A percentile compares a stretch with the other conserved stretches of the same genome.
These are phyloP conservation scores for Croton laevigatus DNA, from an alignment of 441 rosid species.

Conservation along the genomic window DNA sequence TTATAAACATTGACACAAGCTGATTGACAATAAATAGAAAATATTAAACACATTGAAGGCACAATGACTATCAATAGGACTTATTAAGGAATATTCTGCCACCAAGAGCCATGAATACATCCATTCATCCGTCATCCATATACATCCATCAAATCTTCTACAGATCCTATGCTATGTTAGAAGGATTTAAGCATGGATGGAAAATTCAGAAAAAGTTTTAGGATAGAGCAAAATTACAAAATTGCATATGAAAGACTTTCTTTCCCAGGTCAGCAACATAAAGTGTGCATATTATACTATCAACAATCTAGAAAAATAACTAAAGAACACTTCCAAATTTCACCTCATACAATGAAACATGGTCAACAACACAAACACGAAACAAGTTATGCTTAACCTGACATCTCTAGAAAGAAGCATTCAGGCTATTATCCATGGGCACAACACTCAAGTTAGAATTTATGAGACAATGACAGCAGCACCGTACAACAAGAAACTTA, in stretches of 20 bases:
- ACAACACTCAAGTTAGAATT: background rate
- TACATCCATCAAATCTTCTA: background rate
- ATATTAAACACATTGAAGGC: background rate
- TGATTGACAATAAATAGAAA: background rate
- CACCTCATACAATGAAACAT: background rate
- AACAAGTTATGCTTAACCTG: background rate
- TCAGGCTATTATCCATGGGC: background rate
- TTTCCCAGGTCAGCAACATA: background rate
- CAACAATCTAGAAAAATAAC: background rate
- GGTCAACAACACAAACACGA: background rate
- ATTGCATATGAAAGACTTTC: conserved; percentile 1
- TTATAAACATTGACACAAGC: background rate
- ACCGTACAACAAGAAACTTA: background rate
- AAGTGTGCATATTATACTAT: background rate
- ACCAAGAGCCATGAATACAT: background rate
- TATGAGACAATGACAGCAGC: background rate
- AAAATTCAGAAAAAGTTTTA: background rate
- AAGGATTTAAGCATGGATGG: background rate
- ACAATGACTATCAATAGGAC: background rate
- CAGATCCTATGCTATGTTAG: background rate
- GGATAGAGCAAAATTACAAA: background rate
- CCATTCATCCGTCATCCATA: background rate
- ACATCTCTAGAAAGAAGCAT: too few relatives aligned
- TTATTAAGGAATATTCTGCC: background rate
- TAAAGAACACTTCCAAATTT: background rate